A percentile compares a stretch with the other conserved stretches of the same genome.
phyloP scores from a whole-genome alignment of 2,329 filamentous ascomycete genomes.

The Camillea tinctor region DNA sequence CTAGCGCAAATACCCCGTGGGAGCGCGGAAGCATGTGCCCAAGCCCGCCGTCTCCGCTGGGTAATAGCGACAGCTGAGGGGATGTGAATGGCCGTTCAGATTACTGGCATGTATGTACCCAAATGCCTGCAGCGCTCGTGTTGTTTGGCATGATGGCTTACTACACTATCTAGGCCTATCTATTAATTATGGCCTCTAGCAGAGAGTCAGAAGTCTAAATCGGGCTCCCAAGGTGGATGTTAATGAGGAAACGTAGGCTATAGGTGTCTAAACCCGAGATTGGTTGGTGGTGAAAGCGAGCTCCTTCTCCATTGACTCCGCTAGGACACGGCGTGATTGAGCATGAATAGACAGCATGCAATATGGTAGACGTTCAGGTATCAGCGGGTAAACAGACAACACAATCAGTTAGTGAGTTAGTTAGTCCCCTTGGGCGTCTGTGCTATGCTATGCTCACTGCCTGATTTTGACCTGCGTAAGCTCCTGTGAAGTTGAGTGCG shows the following conservation, averaged over 20 bases:
- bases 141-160: neutral
- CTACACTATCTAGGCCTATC: neutral
- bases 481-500: constrained; percentile 1
- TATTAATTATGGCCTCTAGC: neutral
- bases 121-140: neutral
- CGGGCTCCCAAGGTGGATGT: neutral
- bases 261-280: neutral
- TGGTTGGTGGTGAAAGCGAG: neutral
- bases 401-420: neutral
- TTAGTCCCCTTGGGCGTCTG: neutral
- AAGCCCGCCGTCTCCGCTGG: neutral
- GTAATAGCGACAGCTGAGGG: neutral
- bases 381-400: neutral
- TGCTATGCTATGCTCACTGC: constrained; percentile 3
- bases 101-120: neutral
- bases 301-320: neutral
- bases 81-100: neutral
- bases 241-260: neutral
- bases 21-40: neutral
- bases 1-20: neutral
- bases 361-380: neutral
- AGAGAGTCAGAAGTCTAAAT: neutral
- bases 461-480: constrained; percentile 5
- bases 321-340: neutral
- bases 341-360: neutral